Conservation (phyloP, 192 early-diverging fungal species). For the Coemansia javaensis region DNA sequence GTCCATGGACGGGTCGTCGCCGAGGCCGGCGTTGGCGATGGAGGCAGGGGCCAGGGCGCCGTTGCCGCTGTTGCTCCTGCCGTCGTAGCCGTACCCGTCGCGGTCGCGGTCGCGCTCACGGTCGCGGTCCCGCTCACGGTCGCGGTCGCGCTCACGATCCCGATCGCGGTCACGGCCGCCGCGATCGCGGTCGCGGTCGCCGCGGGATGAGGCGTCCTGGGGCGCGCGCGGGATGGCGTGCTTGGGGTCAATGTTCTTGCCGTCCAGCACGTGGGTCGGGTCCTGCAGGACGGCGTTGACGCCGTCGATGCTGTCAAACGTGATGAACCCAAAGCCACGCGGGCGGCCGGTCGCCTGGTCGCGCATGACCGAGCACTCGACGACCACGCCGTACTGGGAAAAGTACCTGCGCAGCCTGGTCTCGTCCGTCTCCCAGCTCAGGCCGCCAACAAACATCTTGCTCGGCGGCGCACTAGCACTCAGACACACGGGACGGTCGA, state of each 20-base stretch:
- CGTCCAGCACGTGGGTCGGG: conserved; percentile 65
- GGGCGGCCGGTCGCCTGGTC: conserved; percentile 82
- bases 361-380: conserved; percentile 81
- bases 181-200: background rate
- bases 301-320: conserved; percentile 69
- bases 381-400: conserved; percentile 73
- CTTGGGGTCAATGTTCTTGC: conserved; percentile 57
- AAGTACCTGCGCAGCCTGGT: conserved; percentile 83
- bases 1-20: conserved; percentile 8
- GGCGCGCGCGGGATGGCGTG: conserved; percentile 44
- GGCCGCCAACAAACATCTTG: conserved; percentile 92
- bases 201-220: conserved; percentile 11
- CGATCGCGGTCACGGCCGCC: too few relatives aligned
- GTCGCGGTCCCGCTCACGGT: too few relatives aligned
- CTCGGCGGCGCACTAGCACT: conserved; percentile 22
- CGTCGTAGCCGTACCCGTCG: too few relatives aligned
- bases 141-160: too few relatives aligned
- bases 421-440: conserved; percentile 81
- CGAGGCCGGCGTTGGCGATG: too few relatives aligned
- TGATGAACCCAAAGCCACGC: conserved; percentile 94
- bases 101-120: too few relatives aligned
- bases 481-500: too few relatives aligned
- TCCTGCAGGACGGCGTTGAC: conserved; percentile 73
- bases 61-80: conserved; percentile 7
- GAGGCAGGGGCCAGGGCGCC: too few relatives aligned